A percentile compares a stretch with the other conserved stretches of the same genome.
phyloP scores from a whole-genome alignment of 768 basidiomycete species.

The Daedaleopsis nitida region DNA sequence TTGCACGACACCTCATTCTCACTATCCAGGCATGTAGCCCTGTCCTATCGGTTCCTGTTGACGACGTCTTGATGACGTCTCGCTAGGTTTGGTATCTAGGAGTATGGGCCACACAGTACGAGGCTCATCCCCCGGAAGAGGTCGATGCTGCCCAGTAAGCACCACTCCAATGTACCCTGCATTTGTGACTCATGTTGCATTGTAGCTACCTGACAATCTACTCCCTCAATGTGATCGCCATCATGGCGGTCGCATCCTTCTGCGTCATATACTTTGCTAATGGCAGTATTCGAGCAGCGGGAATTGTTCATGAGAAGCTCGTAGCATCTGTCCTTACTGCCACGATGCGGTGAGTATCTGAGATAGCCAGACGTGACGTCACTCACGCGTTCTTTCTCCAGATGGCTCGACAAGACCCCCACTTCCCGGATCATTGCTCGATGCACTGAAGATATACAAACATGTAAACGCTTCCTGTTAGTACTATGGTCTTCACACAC shows the following conservation, averaged over 20 bases:
- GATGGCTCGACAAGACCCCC: conserved; percentile 54
- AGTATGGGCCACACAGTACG: conserved; percentile 28
- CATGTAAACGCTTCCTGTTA: conserved; percentile 23
- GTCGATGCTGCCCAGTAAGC: conserved; percentile 23
- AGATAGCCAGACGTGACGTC: conserved; percentile 27
- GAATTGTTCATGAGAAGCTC: conserved; percentile 52
- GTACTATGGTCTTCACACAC: not conserved
- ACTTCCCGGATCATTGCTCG: conserved; percentile 63
- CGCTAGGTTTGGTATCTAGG: conserved; percentile 46
- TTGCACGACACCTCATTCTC: not conserved
- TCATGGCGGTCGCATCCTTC: not conserved
- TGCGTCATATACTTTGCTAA: conserved; percentile 38
- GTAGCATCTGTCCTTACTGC: conserved; percentile 56
- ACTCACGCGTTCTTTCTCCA: conserved; percentile 35
- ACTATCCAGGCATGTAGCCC: not conserved
- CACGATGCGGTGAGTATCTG: not conserved
- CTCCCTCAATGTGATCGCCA: conserved; percentile 36
- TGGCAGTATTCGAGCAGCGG: conserved; percentile 55
- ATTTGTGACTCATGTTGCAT: no score
- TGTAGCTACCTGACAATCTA: conserved; percentile 51
- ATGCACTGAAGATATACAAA: conserved; percentile 66
- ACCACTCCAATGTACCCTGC: no score
- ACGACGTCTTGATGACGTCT: not conserved
- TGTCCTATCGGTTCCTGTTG: no score
- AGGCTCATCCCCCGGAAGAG: conserved; percentile 8